Base-by-base conservation (phyloP, 352 stramenopile species). In the Phytophthora cactorum region DNA sequence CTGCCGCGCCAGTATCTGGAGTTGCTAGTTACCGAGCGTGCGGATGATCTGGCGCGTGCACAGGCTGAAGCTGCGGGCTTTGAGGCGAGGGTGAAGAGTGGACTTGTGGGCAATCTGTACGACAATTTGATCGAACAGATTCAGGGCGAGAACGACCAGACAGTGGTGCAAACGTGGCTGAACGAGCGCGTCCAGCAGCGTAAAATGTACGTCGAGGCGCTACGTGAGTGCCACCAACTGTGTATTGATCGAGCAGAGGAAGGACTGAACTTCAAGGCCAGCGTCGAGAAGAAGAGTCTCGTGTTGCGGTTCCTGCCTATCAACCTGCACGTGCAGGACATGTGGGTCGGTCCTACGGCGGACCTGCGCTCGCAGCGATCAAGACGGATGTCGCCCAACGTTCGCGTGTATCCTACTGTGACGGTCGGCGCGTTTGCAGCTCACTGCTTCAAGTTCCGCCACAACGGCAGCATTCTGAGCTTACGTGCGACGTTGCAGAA, bases 121-220 rank as follows among this genome's bases (percentile, higher is more conserved):
- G 85, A 92, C 77, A 93, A 93, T 50, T 68, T 93, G 36, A 96
- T 96, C 32, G 86, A 96, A 58, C 88, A 96, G 60, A 93, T 96
- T 41, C 87, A 89, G 64, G 81, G 81, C 12, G 84, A 93, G 59
- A 93, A 93, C 52, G 82, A 92, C 25, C 82, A 91, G 38, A 81
- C 77, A 0, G 73, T 94, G 17, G 82, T 91, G 28, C 82, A 85
- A 32, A 71, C 72, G 27, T 96, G 88, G 88, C 65, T 96, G 2
- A 80, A 92, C 52, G 82, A 94, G 7, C 84, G 88, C 25, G 72
- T 90, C 3, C 78, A 83, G 22, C 81, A 88, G 45, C 86, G 88
- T 5, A 78, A 74, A 12, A 73, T 85, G 75, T 94, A 94, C 50
- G 75, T 93, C 28, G 79, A 90, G 8, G 80, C 79, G 2, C 55